These are phyloP conservation scores for Yamadazyma triangularis DNA, from an alignment of 1,139 yeast species.

Conservation along the genomic window DNA sequence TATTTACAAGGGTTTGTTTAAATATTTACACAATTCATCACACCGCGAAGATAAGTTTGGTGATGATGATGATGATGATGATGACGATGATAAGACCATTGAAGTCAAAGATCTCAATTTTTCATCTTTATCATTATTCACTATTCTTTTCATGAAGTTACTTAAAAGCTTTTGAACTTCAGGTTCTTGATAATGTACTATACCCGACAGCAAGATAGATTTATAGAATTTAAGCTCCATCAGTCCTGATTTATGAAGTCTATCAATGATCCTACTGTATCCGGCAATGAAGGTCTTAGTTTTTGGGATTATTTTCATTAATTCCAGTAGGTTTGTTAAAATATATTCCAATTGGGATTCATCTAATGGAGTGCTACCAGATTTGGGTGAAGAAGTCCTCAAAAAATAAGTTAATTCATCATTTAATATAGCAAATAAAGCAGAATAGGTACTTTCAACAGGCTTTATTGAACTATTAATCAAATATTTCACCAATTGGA, in stretches of 20 bases:
- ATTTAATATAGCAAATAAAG: constrained; percentile 26
- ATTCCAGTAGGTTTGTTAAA: constrained; percentile 1
- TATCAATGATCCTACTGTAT: background rate
- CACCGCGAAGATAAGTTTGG: background rate
- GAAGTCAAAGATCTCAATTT: no score
- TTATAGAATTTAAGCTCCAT: no score
- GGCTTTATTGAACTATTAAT: constrained; percentile 2
- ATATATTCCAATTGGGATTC: constrained; percentile 3
- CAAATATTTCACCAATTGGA: constrained; percentile 7
- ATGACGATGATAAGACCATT: no score
- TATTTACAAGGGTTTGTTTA: background rate
- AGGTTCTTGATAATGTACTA: no score
- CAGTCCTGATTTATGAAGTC: background rate
- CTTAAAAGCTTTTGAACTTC: no score
- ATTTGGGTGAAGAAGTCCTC: constrained; percentile 17
- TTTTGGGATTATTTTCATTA: background rate
- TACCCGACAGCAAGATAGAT: no score
- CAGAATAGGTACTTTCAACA: constrained; percentile 2
- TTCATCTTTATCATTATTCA: no score
- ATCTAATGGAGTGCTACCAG: no score
- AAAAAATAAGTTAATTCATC: constrained; percentile 33
- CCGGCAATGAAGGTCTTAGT: background rate
- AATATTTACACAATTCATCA: background rate
- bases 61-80: constrained; percentile 4
- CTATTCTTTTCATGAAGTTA: no score